Percentiles rank a stretch among this genome's conserved stretches.
These are phyloP conservation scores for Tuber microsphaerosporum DNA, from an alignment of 495 filamentous ascomycete species.

Conservation along the genomic window DNA sequence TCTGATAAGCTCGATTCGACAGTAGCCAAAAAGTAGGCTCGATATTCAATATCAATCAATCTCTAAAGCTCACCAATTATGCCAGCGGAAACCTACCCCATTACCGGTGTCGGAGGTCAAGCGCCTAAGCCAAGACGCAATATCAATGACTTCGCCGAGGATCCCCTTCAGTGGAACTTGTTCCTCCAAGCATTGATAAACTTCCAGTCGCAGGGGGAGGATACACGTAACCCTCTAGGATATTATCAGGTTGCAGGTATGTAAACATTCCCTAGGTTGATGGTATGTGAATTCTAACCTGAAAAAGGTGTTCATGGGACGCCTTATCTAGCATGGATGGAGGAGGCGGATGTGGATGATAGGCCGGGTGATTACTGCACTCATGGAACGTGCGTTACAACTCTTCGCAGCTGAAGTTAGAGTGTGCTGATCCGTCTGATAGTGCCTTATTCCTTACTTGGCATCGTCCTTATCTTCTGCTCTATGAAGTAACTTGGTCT, in stretches of 20 bases:
- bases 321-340: constrained; percentile 13
- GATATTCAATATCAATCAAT: background rate
- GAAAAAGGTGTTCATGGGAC: constrained; percentile 13
- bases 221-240: constrained; percentile 7
- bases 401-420: background rate
- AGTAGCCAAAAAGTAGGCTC: background rate
- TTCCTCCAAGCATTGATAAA: constrained; percentile 6
- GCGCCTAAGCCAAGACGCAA: background rate
- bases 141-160: background rate
- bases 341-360: background rate
- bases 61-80: background rate
- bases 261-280: background rate
- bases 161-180: constrained; percentile 13
- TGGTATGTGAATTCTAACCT: background rate
- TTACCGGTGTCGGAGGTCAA: background rate
- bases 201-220: background rate
- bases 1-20: background rate
- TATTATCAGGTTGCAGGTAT: constrained; percentile 20
- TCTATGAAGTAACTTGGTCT: constrained; percentile 11
- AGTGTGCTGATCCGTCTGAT: background rate
- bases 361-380: constrained; percentile 18
- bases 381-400: constrained; percentile 15
- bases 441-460: constrained; percentile 16
- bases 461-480: constrained; percentile 18
- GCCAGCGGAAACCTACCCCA: background rate